Evolutionary conservation across 2,329 filamentous ascomycete genomes (phyloP).

Genomic region (Colletotrichum musicola): DNA sequence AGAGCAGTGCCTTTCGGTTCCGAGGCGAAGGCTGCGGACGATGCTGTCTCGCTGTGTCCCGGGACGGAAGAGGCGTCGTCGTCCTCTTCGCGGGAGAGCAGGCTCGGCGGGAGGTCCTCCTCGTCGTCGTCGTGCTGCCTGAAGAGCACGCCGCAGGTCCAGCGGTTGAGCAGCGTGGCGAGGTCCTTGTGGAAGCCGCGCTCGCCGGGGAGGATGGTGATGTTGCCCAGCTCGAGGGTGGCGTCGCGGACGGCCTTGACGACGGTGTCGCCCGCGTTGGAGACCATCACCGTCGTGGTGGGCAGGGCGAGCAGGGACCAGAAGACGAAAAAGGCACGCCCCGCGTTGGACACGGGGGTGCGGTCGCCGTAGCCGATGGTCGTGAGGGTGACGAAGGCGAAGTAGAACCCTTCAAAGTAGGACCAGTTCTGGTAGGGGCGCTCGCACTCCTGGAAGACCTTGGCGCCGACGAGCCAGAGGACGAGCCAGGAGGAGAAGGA

Average conservation of each 20-base stretch:
- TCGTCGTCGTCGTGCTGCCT: conserved; percentile 40
- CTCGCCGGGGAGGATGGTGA: conserved; percentile 73
- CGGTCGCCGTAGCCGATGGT: conserved; percentile 91
- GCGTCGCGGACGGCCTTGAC: conserved; percentile 71
- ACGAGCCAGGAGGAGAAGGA: conserved; percentile 77
- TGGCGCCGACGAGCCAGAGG: conserved; percentile 85
- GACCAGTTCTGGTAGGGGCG: conserved; percentile 69
- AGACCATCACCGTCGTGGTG: conserved; percentile 88
- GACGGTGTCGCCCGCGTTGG: conserved; percentile 86
- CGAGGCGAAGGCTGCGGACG: neutral
- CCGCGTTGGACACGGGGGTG: conserved; percentile 80
- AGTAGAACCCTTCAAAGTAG: conserved; percentile 88
- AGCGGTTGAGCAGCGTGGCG: conserved; percentile 51
- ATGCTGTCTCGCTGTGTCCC: neutral
- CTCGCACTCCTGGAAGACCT: conserved; percentile 74
- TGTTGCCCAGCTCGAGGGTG: conserved; percentile 67
- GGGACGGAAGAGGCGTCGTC: conserved; percentile 34
- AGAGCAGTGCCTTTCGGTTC: conserved; percentile 44
- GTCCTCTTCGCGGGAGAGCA: conserved; percentile 49
- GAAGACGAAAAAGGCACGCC: conserved; percentile 90
- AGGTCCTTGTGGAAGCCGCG: conserved; percentile 59
- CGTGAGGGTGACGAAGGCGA: conserved; percentile 81
- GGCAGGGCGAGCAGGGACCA: conserved; percentile 90
- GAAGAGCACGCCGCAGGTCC: conserved; percentile 33
- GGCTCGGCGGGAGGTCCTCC: conserved; percentile 54